Conservation (phyloP, 208 protist genomes). For the Kentomonas sorsogonicus region DNA sequence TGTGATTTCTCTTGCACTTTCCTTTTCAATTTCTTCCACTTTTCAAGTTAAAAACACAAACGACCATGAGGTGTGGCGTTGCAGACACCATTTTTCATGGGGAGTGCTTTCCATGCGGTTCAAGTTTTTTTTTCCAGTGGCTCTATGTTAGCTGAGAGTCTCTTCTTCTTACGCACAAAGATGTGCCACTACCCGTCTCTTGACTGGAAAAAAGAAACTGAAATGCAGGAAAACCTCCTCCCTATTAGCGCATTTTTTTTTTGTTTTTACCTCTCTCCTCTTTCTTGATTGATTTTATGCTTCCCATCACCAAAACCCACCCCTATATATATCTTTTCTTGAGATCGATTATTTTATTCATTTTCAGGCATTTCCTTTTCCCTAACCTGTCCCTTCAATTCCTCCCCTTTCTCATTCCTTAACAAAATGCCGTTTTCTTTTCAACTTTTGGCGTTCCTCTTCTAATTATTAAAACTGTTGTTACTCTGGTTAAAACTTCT, state of each 20-base stretch:
- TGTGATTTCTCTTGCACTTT: too few relatives aligned
- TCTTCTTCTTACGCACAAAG: not conserved
- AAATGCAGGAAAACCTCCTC: not conserved
- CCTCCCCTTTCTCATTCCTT: not conserved
- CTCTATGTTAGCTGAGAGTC: not conserved
- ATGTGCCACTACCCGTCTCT: not conserved
- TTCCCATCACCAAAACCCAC: too few relatives aligned
- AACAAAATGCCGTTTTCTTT: not conserved
- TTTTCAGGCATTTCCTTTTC: slow-evolving; percentile 1
- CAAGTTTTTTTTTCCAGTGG: not conserved
- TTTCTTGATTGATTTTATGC: not conserved
- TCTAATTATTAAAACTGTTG: too few relatives aligned
- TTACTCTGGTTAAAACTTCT: too few relatives aligned
- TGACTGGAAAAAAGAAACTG: not conserved
- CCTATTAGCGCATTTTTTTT: not conserved
- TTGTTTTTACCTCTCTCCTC: not conserved
- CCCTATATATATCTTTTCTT: too few relatives aligned
- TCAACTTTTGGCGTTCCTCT: too few relatives aligned
- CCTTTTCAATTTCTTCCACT: too few relatives aligned
- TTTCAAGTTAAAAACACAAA: too few relatives aligned
- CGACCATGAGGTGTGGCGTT: too few relatives aligned
- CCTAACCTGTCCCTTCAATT: not conserved
- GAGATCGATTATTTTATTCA: slow-evolving; percentile 5
- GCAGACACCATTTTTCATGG: not conserved
- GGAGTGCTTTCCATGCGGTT: not conserved